Conservation (phyloP, 768 basidiomycete species). For the Mycena kentingensis region DNA sequence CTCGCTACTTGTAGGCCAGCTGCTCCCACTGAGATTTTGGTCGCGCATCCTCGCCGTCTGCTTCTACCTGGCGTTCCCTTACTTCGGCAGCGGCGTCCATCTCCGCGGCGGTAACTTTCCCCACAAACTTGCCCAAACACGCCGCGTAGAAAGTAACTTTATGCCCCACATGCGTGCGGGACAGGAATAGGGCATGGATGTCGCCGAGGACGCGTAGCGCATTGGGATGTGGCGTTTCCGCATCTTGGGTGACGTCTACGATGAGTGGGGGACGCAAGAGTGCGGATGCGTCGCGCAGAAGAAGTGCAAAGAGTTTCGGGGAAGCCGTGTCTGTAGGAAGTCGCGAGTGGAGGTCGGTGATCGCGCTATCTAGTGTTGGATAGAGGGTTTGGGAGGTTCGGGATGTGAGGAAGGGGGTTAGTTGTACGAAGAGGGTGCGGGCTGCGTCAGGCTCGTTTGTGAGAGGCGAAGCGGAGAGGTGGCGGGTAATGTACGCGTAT, state of each 20-base stretch:
- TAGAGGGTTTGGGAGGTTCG: slow-evolving; percentile 59
- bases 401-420: slow-evolving; percentile 68
- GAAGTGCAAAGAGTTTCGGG: slow-evolving; percentile 47
- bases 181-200: slow-evolving; percentile 44
- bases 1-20: too few relatives aligned
- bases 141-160: slow-evolving; percentile 76
- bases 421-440: slow-evolving; percentile 46
- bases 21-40: too few relatives aligned
- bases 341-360: slow-evolving; percentile 70
- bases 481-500: slow-evolving; percentile 68
- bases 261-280: slow-evolving; percentile 56
- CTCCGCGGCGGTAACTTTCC: slow-evolving; percentile 1
- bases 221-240: slow-evolving; percentile 40
- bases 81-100: slow-evolving; percentile 4
- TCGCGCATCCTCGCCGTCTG: too few relatives aligned
- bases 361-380: slow-evolving; percentile 48
- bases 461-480: slow-evolving; percentile 61
- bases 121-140: neutral
- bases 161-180: slow-evolving; percentile 43
- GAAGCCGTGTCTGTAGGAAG: slow-evolving; percentile 40
- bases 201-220: slow-evolving; percentile 59
- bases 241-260: slow-evolving; percentile 27
- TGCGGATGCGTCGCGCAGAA: slow-evolving; percentile 56
- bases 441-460: slow-evolving; percentile 49
- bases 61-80: too few relatives aligned